phyloP scores from a whole-genome alignment of 306 rosid genomes.

The Purshia tridentata region DNA sequence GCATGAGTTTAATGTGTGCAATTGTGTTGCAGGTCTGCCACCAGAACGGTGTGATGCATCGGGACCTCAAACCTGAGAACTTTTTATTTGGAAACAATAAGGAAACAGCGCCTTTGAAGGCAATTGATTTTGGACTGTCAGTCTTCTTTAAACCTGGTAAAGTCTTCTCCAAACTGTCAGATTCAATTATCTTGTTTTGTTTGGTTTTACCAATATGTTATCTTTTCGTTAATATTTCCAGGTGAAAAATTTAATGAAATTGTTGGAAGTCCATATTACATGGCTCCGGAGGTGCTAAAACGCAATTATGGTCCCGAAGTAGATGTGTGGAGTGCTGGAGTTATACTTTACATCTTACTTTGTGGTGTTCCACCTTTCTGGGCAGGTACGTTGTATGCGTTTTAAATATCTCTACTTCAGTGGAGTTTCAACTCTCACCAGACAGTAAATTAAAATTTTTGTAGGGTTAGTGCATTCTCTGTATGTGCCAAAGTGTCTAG shows the following conservation, averaged over 20 bases:
- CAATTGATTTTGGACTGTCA: constrained; percentile 93
- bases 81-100: constrained; percentile 86
- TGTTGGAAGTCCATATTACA: constrained; percentile 98
- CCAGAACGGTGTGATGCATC: constrained; percentile 92
- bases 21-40: constrained; percentile 73
- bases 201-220: constrained; percentile 9
- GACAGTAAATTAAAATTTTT: not conserved
- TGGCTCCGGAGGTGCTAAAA: constrained; percentile 97
- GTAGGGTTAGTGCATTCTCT: not conserved
- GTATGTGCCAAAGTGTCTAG: not conserved
- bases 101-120: constrained; percentile 80
- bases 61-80: constrained; percentile 97
- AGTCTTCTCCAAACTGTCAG: constrained; percentile 13
- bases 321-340: constrained; percentile 99
- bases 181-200: constrained; percentile 12
- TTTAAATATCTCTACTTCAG: not conserved
- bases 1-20: not conserved
- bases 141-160: constrained; percentile 91
- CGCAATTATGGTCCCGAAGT: constrained; percentile 86
- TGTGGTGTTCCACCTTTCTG: constrained; percentile 98
- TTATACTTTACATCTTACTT: constrained; percentile 87
- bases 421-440: not conserved
- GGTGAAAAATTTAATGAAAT: constrained; percentile 83
- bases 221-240: constrained; percentile 30
- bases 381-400: constrained; percentile 74